Percentiles rank a stretch among this genome's conserved stretches.
phyloP scores from a whole-genome alignment of 2,329 filamentous ascomycete species.

The Colletotrichum simmondsii region DNA sequence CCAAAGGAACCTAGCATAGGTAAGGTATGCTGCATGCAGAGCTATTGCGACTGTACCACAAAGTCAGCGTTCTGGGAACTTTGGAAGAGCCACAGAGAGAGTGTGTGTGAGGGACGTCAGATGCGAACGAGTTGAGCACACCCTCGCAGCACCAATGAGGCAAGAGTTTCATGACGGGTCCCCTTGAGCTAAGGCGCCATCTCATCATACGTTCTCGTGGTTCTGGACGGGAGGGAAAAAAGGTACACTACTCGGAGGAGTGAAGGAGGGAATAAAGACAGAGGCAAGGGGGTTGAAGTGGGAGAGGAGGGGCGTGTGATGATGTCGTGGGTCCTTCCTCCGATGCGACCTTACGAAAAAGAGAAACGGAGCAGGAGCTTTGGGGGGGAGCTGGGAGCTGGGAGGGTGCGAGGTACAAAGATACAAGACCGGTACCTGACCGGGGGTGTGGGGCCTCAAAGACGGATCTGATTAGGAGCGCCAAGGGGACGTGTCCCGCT shows the following conservation, averaged over 20 bases:
- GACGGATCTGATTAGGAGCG: slow-evolving; percentile 31
- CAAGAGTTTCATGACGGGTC: slow-evolving; percentile 25
- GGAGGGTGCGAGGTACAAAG: background rate
- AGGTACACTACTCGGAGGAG: background rate
- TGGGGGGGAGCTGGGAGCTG: too few species aligned
- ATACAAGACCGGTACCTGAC: slow-evolving; percentile 23
- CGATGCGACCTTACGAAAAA: background rate
- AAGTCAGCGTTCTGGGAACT: slow-evolving; percentile 1
- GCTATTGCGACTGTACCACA: background rate
- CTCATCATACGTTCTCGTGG: slow-evolving; percentile 21
- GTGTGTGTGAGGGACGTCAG: slow-evolving; percentile 4
- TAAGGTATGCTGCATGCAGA: slow-evolving; percentile 5
- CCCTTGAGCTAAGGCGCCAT: slow-evolving; percentile 26
- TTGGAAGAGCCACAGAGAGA: background rate
- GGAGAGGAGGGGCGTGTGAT: slow-evolving; percentile 4
- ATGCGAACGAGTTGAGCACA: slow-evolving; percentile 20
- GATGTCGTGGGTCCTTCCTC: slow-evolving; percentile 20
- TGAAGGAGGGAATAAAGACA: background rate
- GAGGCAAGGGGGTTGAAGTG: background rate
- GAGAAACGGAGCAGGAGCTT: background rate
- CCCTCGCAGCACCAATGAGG: slow-evolving; percentile 28
- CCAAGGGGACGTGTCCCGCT: slow-evolving; percentile 22
- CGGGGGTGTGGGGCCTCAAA: background rate
- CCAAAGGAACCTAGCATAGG: background rate
- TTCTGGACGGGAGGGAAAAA: background rate